Evolutionary conservation across 257 asterid genomes (phyloP).

Genomic region (Solanum chmielewskii): DNA sequence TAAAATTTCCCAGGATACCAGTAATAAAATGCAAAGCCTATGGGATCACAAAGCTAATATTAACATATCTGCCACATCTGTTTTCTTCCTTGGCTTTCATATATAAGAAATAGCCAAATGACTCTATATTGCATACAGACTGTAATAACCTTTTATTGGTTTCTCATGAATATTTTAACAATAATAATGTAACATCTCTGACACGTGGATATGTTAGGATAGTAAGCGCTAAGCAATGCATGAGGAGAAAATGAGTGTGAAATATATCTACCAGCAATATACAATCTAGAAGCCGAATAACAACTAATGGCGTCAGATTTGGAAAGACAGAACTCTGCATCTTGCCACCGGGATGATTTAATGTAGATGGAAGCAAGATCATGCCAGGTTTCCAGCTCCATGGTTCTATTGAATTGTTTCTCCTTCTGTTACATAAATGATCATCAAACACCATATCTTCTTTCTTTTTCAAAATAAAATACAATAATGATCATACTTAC

Average conservation of each 20-base stretch:
- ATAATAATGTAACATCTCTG: neutral
- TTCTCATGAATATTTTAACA: neutral
- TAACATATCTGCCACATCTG: neutral
- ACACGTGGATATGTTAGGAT: neutral
- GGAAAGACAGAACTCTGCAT: conserved; percentile 76
- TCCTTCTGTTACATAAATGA: conserved; percentile 30
- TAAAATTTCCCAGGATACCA: neutral
- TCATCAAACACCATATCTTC: neutral
- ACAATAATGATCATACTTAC: neutral
- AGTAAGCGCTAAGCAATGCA: neutral
- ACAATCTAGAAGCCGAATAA: conserved; percentile 66
- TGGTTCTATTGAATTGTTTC: conserved; percentile 14
- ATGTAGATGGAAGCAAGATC: conserved; percentile 77
- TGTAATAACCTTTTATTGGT: neutral
- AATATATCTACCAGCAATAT: conserved; percentile 42
- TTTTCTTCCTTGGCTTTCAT: neutral
- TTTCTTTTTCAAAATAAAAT: neutral
- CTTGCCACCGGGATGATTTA: conserved; percentile 56
- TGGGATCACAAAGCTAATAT: neutral
- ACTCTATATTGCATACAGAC: neutral
- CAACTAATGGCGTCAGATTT: conserved; percentile 47
- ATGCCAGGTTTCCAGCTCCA: conserved; percentile 80
- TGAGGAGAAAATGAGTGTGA: neutral
- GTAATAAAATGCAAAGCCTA: neutral
- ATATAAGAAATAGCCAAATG: neutral